Evolutionary conservation across 805 yeast species (phyloP).

Genomic region (Lipomyces yamanashiensis): DNA sequence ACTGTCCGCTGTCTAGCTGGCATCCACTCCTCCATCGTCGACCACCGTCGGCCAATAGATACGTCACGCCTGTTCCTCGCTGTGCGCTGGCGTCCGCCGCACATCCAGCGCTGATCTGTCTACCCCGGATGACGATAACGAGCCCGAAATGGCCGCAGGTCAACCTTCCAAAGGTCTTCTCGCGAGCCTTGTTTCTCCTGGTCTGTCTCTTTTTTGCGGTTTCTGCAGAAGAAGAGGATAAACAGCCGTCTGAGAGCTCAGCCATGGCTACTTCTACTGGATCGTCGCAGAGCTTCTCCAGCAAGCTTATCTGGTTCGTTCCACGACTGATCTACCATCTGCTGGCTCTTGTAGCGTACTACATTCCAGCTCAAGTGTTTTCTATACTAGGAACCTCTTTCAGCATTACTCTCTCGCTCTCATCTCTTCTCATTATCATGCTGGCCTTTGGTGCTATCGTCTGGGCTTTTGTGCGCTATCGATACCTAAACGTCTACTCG

Average conservation of each 20-base stretch:
- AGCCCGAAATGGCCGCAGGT: background rate
- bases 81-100: too few relatives aligned
- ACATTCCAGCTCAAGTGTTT: constrained; percentile 21
- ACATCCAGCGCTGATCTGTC: background rate
- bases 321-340: constrained; percentile 13
- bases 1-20: background rate
- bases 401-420: constrained; percentile 35
- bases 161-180: background rate
- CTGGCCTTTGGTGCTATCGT: constrained; percentile 45
- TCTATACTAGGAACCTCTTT: constrained; percentile 28
- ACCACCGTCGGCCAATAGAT: background rate
- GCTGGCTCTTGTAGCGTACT: constrained; percentile 10
- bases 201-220: background rate
- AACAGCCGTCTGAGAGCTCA: background rate
- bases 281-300: background rate
- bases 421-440: constrained; percentile 37
- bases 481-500: constrained; percentile 67
- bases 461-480: constrained; percentile 62
- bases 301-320: constrained; percentile 17
- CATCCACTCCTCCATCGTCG: background rate
- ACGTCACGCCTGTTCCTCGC: background rate
- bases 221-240: background rate
- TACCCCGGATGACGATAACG: constrained; percentile 4
- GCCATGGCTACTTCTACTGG: background rate
- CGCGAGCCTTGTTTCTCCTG: background rate